These are phyloP conservation scores for Paecilomyces sp. DNA, from an alignment of 2,329 filamentous ascomycete species.

Conservation along the genomic window DNA sequence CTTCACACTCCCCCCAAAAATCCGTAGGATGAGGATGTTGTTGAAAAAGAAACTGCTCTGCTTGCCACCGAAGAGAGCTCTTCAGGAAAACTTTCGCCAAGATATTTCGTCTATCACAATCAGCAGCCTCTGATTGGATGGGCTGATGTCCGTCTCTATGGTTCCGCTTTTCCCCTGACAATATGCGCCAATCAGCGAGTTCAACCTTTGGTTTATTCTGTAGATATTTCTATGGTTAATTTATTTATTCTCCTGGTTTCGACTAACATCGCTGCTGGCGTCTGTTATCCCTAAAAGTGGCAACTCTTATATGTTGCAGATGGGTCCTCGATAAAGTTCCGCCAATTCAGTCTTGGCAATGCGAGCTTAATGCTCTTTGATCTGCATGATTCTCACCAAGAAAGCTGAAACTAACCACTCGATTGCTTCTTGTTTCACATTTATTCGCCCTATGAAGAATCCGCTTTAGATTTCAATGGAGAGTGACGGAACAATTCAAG, in stretches of 20 bases:
- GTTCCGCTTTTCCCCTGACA: background rate
- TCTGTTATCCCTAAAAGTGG: background rate
- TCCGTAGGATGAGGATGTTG: background rate
- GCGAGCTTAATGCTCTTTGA: background rate
- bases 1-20: conserved; percentile 5
- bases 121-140: conserved; percentile 20
- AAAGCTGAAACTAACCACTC: background rate
- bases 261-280: background rate
- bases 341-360: background rate
- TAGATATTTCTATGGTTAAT: background rate
- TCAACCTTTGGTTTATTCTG: background rate
- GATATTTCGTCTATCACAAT: conserved; percentile 18
- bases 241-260: background rate
- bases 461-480: background rate
- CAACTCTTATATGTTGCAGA: background rate
- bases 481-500: background rate
- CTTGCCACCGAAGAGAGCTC: conserved; percentile 11
- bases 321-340: background rate
- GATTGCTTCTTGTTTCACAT: background rate
- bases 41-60: conserved; percentile 4
- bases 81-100: conserved; percentile 22
- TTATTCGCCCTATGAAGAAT: background rate
- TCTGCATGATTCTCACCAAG: background rate
- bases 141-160: background rate
- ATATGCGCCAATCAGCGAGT: background rate